These are phyloP conservation scores for Ophiostoma quercus DNA, from an alignment of 2,329 filamentous ascomycete species.

Conservation along the genomic window DNA sequence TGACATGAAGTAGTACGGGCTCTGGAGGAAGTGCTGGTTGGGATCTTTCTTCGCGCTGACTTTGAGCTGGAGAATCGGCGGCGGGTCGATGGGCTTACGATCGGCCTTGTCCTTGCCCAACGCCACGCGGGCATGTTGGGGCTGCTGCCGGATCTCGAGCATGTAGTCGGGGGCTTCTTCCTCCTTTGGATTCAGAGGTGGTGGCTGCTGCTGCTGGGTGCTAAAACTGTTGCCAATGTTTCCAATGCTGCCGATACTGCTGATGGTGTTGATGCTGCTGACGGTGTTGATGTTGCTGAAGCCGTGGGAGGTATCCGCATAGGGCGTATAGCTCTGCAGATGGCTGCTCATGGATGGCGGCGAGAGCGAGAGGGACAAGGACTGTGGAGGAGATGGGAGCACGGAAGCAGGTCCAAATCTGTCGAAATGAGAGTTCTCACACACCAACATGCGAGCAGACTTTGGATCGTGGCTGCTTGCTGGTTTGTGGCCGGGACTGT, in stretches of 20 bases:
- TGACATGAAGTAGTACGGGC: constrained; percentile 49
- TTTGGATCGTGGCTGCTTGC: background rate
- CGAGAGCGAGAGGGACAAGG: constrained; percentile 11
- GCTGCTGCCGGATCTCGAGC: constrained; percentile 56
- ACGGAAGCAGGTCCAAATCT: constrained; percentile 14
- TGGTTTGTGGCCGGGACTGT: background rate
- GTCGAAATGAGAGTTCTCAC: background rate
- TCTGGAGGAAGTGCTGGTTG: constrained; percentile 48
- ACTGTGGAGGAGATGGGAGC: constrained; percentile 1
- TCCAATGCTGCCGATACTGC: background rate
- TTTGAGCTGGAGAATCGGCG: constrained; percentile 72
- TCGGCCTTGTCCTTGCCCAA: constrained; percentile 72
- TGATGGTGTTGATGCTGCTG: background rate
- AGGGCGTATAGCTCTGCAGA: constrained; percentile 24
- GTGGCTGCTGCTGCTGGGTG: constrained; percentile 11
- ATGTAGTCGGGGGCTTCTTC: constrained; percentile 31
- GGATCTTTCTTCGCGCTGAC: constrained; percentile 44
- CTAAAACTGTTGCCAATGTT: background rate
- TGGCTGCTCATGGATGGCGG: constrained; percentile 26
- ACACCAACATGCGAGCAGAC: constrained; percentile 2
- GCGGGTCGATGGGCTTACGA: constrained; percentile 82
- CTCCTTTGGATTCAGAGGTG: constrained; percentile 10
- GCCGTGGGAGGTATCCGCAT: constrained; percentile 23
- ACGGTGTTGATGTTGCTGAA: background rate
- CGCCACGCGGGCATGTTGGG: constrained; percentile 61